Evolutionary conservation across 2,329 filamentous ascomycete genomes (phyloP).

Genomic region (Microsporum ferrugineum): DNA sequence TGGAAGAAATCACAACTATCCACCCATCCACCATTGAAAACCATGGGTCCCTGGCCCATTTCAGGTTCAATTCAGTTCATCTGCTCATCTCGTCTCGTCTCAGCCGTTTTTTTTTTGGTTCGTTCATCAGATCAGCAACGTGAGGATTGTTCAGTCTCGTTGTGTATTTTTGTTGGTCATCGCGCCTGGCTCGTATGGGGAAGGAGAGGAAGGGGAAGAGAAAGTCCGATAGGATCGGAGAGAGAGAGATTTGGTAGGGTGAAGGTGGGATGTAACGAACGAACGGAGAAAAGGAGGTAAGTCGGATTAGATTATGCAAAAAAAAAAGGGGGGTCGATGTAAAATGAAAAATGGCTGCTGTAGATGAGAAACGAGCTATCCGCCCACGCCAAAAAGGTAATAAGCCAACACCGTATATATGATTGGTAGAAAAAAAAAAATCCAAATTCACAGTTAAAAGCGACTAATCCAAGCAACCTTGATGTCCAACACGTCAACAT

Average conservation of each 20-base stretch:
- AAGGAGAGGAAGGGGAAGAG: background rate
- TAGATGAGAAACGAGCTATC: background rate
- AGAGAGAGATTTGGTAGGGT: background rate
- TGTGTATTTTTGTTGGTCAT: no score
- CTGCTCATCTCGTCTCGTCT: background rate
- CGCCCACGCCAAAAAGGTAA: background rate
- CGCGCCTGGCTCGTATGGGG: no score
- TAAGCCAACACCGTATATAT: background rate
- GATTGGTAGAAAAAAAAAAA: background rate
- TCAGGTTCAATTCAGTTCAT: background rate
- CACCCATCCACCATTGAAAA: background rate
- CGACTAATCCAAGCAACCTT: background rate
- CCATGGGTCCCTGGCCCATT: background rate
- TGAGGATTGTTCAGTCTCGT: no score
- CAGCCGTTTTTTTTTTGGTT: background rate
- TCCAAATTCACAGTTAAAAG: background rate
- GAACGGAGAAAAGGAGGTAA: background rate
- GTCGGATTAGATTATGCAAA: background rate
- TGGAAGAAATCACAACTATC: background rate
- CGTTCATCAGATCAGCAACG: background rate
- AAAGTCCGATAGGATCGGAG: background rate
- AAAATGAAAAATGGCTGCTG: background rate
- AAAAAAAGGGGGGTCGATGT: background rate
- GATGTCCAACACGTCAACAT: background rate
- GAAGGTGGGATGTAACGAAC: background rate